phyloP scores from a whole-genome alignment of 495 filamentous ascomycete species.

The Trichocladium uniseriatum region DNA sequence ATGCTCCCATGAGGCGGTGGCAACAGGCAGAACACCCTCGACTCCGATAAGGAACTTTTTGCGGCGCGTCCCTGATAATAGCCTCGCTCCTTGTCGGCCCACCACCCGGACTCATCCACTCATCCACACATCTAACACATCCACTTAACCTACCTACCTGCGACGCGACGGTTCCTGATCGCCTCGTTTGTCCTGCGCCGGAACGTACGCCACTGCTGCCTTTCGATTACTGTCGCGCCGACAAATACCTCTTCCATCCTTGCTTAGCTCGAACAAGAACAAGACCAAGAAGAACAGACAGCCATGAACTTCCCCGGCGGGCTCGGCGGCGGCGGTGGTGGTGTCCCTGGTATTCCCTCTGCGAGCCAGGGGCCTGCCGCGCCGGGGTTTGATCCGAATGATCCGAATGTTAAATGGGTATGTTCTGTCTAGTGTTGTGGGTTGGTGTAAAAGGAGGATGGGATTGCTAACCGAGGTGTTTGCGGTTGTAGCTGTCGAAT shows the following conservation, averaged over 20 bases:
- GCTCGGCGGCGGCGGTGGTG: background rate
- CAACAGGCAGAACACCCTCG: background rate
- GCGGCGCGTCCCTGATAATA: background rate
- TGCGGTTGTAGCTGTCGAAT: constrained; percentile 29
- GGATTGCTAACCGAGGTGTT: background rate
- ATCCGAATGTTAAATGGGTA: constrained; percentile 35
- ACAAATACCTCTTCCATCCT: too few species aligned
- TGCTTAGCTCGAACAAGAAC: background rate
- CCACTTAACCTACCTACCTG: background rate
- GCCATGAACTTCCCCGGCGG: constrained; percentile 16
- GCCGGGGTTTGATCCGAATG: constrained; percentile 29
- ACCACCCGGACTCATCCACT: background rate
- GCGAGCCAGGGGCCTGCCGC: background rate
- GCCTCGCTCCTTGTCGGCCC: too few species aligned
- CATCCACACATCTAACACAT: background rate
- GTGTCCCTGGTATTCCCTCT: constrained; percentile 16
- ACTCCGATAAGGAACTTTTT: constrained; percentile 11
- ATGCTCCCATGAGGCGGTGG: constrained; percentile 1
- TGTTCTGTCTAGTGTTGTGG: too few species aligned
- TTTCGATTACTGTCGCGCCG: too few species aligned
- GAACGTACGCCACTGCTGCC: too few species aligned
- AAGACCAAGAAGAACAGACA: background rate
- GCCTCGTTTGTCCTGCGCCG: too few species aligned
- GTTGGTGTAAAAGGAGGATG: too few species aligned
- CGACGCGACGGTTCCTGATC: too few species aligned